Base-by-base conservation (phyloP, 495 filamentous ascomycete genomes). In the Penicillium soppii region DNA sequence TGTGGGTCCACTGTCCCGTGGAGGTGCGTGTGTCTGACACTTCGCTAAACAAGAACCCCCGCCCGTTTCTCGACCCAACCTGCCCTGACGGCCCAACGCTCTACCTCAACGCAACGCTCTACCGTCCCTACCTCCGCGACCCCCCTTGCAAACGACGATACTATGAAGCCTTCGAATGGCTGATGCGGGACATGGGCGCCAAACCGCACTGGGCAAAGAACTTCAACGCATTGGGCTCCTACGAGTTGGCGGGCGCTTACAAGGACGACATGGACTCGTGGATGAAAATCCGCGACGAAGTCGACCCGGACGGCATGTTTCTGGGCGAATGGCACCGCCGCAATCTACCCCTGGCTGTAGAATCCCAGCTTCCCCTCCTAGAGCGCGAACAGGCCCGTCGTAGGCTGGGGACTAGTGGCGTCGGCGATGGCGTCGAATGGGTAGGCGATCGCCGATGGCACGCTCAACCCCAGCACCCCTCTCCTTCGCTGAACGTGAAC, bases 201-300 rank as follows among this genome's bases (percentile, higher is more conserved):
- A 77, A 79, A 40, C 94, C 94, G 26, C 94, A 98, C 68, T 98
- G 94, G 91, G 94, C 95, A 6, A 98, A 98, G 79, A 96, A 96
- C 60, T 97, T 96, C 68, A 72, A 74, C 22, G 50, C 62, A 4
- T 78, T 81, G 13, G 76, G 77, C 12, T 70, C 72, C 1, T 75
- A 78, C 7, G 74, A 77, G 30, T 48, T 75, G 50, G 62, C 57
- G 21, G 54, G 63, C 1, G 65, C 79, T 63, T 84, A 84, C 59
- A 78, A 79, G 7, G 60, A 73, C 5, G 63, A 81, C 36, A 78
- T 94, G 64, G 63, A 71, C 25, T 68, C 77, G 46, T 97, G 87
- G 84, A 69, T 83, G 29, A 69, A 76, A 43, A 77, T 95, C 9
- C 75, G 91, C 16, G 71, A 84, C 33, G 80, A 84, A 47, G 82